Evolutionary conservation across 2,329 filamentous ascomycete species (phyloP).

Genomic region (Colletotrichum ledebouriae): DNA sequence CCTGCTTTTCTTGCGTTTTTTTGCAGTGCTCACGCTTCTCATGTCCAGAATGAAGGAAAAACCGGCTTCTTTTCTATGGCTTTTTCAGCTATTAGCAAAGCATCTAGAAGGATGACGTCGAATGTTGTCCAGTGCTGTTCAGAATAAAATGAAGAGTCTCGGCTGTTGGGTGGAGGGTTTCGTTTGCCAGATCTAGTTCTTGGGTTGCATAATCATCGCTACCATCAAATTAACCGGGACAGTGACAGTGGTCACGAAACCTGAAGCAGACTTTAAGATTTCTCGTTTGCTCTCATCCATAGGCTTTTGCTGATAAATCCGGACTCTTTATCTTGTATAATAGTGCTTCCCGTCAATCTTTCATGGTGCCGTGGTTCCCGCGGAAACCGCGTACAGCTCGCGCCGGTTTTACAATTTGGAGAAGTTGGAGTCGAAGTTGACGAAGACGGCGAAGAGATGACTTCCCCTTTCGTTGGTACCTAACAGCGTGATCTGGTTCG

Average conservation of each 20-base stretch:
- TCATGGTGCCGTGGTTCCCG: background rate
- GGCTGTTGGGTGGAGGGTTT: background rate
- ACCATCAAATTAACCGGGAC: background rate
- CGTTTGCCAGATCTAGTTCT: background rate
- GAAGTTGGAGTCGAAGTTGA: background rate
- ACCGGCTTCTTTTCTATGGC: background rate
- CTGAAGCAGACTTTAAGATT: background rate
- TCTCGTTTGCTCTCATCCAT: background rate
- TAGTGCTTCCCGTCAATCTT: background rate
- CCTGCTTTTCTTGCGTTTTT: background rate
- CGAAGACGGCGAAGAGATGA: too few relatives aligned
- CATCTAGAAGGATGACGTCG: too few relatives aligned
- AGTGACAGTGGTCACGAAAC: background rate
- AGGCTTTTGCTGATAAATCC: background rate
- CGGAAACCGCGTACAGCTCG: background rate
- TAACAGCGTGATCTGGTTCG: background rate
- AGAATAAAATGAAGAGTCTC: slow-evolving; percentile 2
- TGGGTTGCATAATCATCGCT: background rate
- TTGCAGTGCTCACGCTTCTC: background rate
- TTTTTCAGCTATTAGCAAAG: background rate
- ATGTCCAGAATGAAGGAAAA: slow-evolving; percentile 6
- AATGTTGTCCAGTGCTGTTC: background rate
- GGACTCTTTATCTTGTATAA: background rate
- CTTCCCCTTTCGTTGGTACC: too few relatives aligned
- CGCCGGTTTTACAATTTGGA: background rate